These are phyloP conservation scores for Radiomyces spectabilis DNA, from an alignment of 192 early-diverging fungal species.

Conservation along the genomic window DNA sequence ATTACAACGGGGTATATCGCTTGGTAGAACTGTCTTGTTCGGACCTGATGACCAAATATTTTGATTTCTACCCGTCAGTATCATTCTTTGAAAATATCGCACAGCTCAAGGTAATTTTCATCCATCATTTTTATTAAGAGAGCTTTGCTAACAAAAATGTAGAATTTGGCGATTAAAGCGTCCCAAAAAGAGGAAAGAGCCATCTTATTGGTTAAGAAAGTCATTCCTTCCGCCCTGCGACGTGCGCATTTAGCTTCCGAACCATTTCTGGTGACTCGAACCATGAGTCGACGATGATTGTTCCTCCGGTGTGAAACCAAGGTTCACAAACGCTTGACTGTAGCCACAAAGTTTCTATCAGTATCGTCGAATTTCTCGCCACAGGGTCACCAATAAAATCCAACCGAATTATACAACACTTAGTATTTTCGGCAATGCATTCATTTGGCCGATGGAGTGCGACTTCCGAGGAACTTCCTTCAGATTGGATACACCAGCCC, in stretches of 20 bases:
- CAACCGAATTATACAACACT: background rate
- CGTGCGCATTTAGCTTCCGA: background rate
- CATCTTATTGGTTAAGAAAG: too few species aligned
- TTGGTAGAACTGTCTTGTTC: too few species aligned
- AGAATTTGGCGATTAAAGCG: too few species aligned
- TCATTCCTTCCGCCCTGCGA: too few species aligned
- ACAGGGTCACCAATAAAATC: background rate
- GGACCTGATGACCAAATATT: too few species aligned
- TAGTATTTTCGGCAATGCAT: background rate
- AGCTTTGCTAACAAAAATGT: too few species aligned
- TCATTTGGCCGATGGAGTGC: background rate
- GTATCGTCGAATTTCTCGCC: background rate
- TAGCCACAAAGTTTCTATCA: background rate
- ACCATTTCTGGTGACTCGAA: background rate
- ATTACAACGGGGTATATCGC: too few species aligned
- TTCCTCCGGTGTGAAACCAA: background rate
- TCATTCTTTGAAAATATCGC: too few species aligned
- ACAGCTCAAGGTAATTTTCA: too few species aligned
- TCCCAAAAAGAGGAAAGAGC: too few species aligned
- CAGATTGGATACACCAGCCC: background rate
- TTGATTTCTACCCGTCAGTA: too few species aligned
- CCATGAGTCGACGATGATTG: background rate
- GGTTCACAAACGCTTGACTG: conserved; percentile 1
- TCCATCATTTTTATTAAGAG: too few species aligned
- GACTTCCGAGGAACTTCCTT: background rate